Evolutionary conservation across 2,329 filamentous ascomycete genomes (phyloP).

Genomic region (Thielaviopsis populi): DNA sequence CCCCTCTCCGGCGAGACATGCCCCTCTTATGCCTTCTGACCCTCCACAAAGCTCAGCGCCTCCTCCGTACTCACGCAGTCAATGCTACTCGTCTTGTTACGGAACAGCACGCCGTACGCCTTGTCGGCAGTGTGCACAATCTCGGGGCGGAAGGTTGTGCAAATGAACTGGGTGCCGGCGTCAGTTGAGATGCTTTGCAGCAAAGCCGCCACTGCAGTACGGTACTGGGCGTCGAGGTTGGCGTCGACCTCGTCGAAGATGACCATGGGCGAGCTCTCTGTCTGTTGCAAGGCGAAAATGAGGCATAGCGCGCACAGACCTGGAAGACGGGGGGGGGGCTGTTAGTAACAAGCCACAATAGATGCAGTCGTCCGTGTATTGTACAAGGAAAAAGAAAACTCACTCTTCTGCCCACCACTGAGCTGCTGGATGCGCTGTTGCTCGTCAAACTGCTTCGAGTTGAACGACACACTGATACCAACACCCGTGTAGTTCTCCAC

Average conservation of each 20-base stretch:
- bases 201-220: conserved; percentile 84
- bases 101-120: conserved; percentile 91
- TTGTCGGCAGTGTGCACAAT: conserved; percentile 93
- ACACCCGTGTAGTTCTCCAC: conserved; percentile 96
- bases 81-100: conserved; percentile 87
- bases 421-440: conserved; percentile 97
- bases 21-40: conserved; percentile 39
- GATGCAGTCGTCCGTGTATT: not conserved
- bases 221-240: conserved; percentile 94
- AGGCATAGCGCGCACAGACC: conserved; percentile 91
- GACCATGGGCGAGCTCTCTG: conserved; percentile 94
- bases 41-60: conserved; percentile 87
- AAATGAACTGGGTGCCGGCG: conserved; percentile 72
- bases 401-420: conserved; percentile 93
- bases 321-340: conserved; percentile 27
- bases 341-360: conserved; percentile 18
- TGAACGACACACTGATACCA: conserved; percentile 94
- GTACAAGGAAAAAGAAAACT: conserved; percentile 26
- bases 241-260: conserved; percentile 99
- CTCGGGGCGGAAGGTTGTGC: conserved; percentile 94
- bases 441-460: conserved; percentile 87
- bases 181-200: conserved; percentile 61
- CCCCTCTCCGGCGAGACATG: not conserved
- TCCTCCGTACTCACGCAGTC: conserved; percentile 78
- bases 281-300: conserved; percentile 97